Conservation (phyloP, 225 moss, liverwort and hornwort species). For the Takakia lepidozioides region DNA sequence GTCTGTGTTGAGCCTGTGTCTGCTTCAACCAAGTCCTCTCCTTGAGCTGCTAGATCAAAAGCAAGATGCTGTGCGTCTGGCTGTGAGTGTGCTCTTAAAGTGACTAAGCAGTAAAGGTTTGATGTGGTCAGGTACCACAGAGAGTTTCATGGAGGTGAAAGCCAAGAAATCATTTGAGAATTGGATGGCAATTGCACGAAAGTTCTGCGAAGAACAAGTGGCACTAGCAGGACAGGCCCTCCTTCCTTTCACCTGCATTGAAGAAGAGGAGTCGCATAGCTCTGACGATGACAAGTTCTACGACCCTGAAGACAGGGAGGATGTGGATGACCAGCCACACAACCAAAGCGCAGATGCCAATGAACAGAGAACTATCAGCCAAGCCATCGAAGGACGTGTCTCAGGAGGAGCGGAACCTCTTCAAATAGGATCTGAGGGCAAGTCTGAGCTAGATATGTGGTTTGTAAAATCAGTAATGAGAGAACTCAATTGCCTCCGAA, state of each 20-base stretch:
- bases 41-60: no score
- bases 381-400: no score
- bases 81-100: no score
- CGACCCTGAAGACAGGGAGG: constrained; percentile 39
- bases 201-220: constrained; percentile 36
- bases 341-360: no score
- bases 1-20: no score
- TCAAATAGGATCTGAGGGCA: no score
- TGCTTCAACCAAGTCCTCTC: no score
- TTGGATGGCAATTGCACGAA: constrained; percentile 38
- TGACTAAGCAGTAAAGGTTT: no score
- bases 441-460: constrained; percentile 9
- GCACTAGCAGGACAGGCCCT: constrained; percentile 23
- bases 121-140: constrained; percentile 23
- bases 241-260: constrained; percentile 5
- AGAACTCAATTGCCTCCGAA: constrained; percentile 29
- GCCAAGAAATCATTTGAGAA: constrained; percentile 45
- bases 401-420: no score
- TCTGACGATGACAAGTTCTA: constrained; percentile 43
- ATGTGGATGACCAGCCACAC: constrained; percentile 12
- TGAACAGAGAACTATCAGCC: no score
- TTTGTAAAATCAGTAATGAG: constrained; percentile 27
- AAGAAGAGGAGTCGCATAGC: constrained; percentile 13
- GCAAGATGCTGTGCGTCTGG: no score
- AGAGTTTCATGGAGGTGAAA: constrained; percentile 45